Evolutionary conservation across 106 monocot genomes (phyloP).

Genomic region (Iris macrosiphon): DNA sequence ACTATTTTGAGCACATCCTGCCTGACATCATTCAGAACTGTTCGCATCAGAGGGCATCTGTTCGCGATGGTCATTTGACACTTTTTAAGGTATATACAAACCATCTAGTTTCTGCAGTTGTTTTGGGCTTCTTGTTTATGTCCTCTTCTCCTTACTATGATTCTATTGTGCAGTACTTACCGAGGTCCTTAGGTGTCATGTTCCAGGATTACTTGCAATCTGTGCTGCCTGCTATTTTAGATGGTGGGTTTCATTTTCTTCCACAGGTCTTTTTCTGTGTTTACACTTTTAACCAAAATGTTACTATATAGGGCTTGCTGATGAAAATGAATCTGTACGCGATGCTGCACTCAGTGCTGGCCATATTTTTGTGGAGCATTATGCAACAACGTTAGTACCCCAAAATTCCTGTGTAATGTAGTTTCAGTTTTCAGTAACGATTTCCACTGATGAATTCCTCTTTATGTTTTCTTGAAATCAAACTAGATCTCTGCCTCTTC

Average conservation of each 20-base stretch:
- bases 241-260: constrained; percentile 48
- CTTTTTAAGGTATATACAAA: constrained; percentile 65
- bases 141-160: constrained; percentile 1
- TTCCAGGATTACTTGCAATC: constrained; percentile 92
- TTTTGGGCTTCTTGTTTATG: background rate
- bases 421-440: background rate
- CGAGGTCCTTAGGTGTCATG: constrained; percentile 82
- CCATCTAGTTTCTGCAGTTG: background rate
- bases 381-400: constrained; percentile 75
- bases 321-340: constrained; percentile 99
- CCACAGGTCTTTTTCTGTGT: background rate
- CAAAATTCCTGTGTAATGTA: background rate
- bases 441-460: constrained; percentile 6
- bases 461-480: constrained; percentile 1
- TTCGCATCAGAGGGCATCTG: constrained; percentile 88
- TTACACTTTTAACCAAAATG: constrained; percentile 4
- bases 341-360: constrained; percentile 98
- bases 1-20: constrained; percentile 84
- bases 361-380: constrained; percentile 99
- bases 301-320: constrained; percentile 73
- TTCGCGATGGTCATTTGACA: constrained; percentile 88
- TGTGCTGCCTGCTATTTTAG: constrained; percentile 92
- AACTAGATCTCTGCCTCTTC: constrained; percentile 78
- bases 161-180: constrained; percentile 61
- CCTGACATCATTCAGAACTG: constrained; percentile 93